Percentiles rank a stretch among this genome's conserved stretches.
phyloP scores from a whole-genome alignment of 371 early-diverging fungal species.

The Blakeslea trispora region DNA sequence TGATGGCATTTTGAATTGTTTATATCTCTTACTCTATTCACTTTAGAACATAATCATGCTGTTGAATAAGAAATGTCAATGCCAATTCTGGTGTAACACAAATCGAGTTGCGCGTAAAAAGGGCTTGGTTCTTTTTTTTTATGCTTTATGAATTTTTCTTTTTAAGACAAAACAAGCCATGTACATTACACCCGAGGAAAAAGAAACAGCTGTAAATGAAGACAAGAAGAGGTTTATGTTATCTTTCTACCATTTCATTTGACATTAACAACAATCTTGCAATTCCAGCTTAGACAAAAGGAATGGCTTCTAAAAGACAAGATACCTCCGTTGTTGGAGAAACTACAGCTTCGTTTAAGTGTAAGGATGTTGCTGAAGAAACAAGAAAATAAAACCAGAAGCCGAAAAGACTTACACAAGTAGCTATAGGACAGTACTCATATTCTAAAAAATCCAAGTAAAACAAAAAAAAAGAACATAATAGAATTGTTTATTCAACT shows the following conservation, averaged over 20 bases:
- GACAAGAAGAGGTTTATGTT: too few relatives aligned
- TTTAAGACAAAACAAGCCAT: too few relatives aligned
- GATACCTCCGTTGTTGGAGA: conserved; percentile 26
- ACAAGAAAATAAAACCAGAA: neutral
- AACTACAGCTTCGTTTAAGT: conserved; percentile 7
- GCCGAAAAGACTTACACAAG: neutral
- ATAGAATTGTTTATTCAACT: too few relatives aligned
- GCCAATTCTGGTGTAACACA: too few relatives aligned
- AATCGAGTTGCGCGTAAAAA: too few relatives aligned
- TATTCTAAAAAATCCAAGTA: neutral
- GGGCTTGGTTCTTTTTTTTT: too few relatives aligned
- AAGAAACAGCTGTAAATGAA: neutral
- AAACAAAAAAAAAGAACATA: too few relatives aligned
- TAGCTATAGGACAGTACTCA: neutral
- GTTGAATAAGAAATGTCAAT: too few relatives aligned
- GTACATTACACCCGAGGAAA: neutral
- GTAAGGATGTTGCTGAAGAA: conserved; percentile 3
- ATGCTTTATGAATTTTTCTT: too few relatives aligned
- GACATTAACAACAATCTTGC: neutral
- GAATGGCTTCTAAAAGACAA: conserved; percentile 29
- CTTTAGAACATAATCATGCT: too few relatives aligned
- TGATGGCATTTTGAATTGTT: neutral
- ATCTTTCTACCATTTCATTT: neutral
- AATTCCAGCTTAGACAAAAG: conserved; percentile 11
- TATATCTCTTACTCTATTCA: too few relatives aligned